Percentiles rank a stretch among this genome's conserved stretches.
Conservation (phyloP, 768 basidiomycete genomes). For the Pisolithus microcarpus region DNA sequence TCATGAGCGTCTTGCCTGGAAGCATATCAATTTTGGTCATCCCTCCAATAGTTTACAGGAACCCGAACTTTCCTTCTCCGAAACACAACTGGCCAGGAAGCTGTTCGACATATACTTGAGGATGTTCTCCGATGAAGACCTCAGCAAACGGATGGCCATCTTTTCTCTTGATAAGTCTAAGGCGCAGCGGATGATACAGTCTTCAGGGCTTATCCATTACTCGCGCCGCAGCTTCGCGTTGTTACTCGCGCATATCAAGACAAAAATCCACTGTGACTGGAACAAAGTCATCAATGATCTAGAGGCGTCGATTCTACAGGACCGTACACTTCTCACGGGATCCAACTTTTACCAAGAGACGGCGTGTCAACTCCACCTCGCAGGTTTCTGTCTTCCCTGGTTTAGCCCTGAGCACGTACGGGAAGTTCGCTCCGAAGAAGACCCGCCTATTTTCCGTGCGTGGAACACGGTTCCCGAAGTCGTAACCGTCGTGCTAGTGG, state of each 20-base stretch:
- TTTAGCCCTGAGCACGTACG: conserved; percentile 2
- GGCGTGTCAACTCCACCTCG: conserved; percentile 36
- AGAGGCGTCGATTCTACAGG: conserved; percentile 13
- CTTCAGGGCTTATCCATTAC: conserved; percentile 34
- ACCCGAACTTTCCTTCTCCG: conserved; percentile 6
- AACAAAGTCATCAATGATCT: conserved; percentile 28
- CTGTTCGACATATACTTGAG: conserved; percentile 21
- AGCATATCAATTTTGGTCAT: conserved; percentile 4
- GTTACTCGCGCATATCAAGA: conserved; percentile 37
- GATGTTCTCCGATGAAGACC: conserved; percentile 26
- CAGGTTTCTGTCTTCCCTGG: conserved; percentile 23
- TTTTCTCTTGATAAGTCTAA: background rate
- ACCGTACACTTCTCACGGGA: conserved; percentile 18
- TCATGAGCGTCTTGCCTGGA: conserved; percentile 23
- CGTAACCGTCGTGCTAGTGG: conserved; percentile 26
- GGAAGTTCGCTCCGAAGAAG: conserved; percentile 2
- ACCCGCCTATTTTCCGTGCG: conserved; percentile 21
- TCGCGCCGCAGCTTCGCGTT: conserved; percentile 41
- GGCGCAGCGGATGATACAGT: background rate
- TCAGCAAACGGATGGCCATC: conserved; percentile 6
- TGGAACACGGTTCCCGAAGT: conserved; percentile 24
- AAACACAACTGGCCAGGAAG: conserved; percentile 18
- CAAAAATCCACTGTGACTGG: conserved; percentile 37
- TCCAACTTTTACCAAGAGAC: conserved; percentile 40
- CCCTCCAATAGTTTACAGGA: background rate